Percentiles rank a stretch among this genome's conserved stretches.
phyloP scores from a whole-genome alignment of 768 basidiomycete species.

The Tulasnella calospora region DNA sequence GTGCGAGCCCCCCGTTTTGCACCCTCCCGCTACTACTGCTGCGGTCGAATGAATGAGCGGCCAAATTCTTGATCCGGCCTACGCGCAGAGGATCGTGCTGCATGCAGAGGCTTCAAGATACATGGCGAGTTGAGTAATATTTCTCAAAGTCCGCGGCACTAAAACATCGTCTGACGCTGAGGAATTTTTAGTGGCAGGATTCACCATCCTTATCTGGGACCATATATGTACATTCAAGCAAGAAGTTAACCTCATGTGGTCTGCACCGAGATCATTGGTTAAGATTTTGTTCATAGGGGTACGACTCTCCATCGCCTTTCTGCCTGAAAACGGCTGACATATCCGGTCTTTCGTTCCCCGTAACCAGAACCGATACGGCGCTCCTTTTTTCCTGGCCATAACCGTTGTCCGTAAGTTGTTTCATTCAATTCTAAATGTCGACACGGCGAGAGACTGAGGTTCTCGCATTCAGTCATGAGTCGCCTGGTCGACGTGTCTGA shows the following conservation, averaged over 20 bases:
- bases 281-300: background rate
- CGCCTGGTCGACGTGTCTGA: background rate
- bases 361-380: background rate
- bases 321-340: background rate
- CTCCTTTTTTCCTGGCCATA: background rate
- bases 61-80: background rate
- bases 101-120: constrained; percentile 1
- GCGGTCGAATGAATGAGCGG: background rate
- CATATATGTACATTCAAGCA: background rate
- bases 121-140: background rate
- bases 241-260: background rate
- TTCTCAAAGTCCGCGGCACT: no score
- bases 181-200: background rate
- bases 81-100: background rate
- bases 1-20: background rate
- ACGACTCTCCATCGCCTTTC: background rate
- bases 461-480: background rate
- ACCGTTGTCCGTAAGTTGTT: background rate
- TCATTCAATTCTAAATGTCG: background rate
- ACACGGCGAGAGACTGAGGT: background rate
- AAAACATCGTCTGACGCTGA: background rate
- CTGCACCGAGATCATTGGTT: background rate
- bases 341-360: no score
- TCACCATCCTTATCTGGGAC: background rate
- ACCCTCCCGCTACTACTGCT: background rate